These are phyloP conservation scores for Suillus luteus DNA, from an alignment of 768 basidiomycete species.

Conservation along the genomic window DNA sequence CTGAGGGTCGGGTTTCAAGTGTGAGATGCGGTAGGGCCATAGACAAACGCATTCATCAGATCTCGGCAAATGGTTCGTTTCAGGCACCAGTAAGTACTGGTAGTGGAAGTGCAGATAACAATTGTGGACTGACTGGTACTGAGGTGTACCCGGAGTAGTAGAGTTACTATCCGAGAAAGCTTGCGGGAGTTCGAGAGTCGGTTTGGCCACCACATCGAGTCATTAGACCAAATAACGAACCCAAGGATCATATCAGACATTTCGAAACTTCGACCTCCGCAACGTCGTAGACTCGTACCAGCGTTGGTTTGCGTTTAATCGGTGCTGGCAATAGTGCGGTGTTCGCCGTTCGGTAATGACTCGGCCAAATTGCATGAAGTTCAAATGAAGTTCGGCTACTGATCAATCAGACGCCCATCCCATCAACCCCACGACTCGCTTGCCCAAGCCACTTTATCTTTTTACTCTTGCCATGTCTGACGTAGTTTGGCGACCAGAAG, in stretches of 20 bases:
- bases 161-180: background rate
- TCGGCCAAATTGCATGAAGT: background rate
- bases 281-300: too few relatives aligned
- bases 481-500: constrained; percentile 46
- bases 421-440: background rate
- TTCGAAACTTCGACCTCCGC: background rate
- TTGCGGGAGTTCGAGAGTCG: background rate
- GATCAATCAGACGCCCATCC: background rate
- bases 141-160: background rate
- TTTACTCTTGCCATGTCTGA: constrained; percentile 13
- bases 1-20: background rate
- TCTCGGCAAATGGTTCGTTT: background rate
- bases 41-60: background rate
- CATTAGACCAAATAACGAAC: background rate
- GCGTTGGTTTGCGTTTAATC: background rate
- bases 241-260: background rate
- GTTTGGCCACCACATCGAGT: background rate
- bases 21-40: background rate
- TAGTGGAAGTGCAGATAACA: background rate
- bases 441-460: background rate
- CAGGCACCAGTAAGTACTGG: background rate
- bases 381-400: too few relatives aligned
- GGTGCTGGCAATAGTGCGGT: background rate
- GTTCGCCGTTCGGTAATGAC: background rate
- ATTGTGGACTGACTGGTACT: background rate